Base-by-base conservation (phyloP, 306 rosid species). In the Ormosia emarginata region DNA sequence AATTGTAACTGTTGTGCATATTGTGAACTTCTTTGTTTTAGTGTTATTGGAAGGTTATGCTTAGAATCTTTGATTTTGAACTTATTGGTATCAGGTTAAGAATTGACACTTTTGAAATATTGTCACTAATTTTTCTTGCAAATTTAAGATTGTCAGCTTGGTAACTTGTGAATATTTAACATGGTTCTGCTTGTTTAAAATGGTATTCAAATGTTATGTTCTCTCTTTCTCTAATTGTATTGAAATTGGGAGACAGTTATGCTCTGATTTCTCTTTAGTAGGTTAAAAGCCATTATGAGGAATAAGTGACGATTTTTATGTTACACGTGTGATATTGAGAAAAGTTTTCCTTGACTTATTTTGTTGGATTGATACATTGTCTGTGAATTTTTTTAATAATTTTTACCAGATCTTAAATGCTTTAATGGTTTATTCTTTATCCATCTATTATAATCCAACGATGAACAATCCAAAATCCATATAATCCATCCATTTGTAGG, bases 11-110 rank as follows among this genome's bases (percentile, higher is more conserved):
- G 40, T 44, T 74, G 58, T 32, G 55, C 46, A 65, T 78, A 7
- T 18, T 32, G 8, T 36, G 79, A 76, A 55, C 37, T 67, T 36
- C 8, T 77, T 30, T 77, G 34, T 49, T 79, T 73, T 46, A 29
- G 39, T 57, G n/a, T 7, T 50, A 15, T 43, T 64, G 32, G 37
- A 40, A 74, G 85, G 8, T 71, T 77, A 4, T 71, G 83, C 30
- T 43, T 53, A 32, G 44, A 40, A 39, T 59, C 10, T 58, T 62
- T 69, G 65, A 49, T 52, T 77, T 71, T 85, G 75, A 63, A 29
- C 62, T 55, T 71, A 33, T 40, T 49, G 9, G 74, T 43, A 12
- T 56, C 33, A 18, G 80, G 49, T 66, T 57, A 36, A 78, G 71
- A 66, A 66, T 66, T 46, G 57, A 33, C 57, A 1, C 8, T 5